Evolutionary conservation across 441 rosid genomes (phyloP).

Genomic region (Melastoma candidum): DNA sequence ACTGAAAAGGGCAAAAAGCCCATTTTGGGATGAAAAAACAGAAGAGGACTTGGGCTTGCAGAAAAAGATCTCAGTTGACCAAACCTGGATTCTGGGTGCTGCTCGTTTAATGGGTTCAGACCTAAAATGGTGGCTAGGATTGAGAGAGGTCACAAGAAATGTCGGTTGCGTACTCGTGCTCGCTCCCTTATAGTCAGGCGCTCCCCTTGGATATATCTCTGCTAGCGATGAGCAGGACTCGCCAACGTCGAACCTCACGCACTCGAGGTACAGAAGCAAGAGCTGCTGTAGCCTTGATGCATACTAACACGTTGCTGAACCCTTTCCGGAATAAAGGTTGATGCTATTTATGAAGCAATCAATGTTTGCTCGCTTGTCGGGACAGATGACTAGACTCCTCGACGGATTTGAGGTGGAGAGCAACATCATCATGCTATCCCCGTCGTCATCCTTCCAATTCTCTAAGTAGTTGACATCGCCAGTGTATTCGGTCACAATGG

Average conservation of each 20-base stretch:
- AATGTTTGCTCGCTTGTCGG: slow-evolving; percentile 44
- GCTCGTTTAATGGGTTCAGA: too few species aligned
- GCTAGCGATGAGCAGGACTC: slow-evolving; percentile 54
- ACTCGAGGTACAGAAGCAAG: slow-evolving; percentile 30
- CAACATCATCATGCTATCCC: slow-evolving; percentile 71
- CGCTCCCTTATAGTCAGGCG: slow-evolving; percentile 78
- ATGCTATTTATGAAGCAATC: slow-evolving; percentile 64
- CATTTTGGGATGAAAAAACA: too few species aligned
- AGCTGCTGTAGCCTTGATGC: neutral
- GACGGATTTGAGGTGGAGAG: slow-evolving; percentile 37
- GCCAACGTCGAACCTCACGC: slow-evolving; percentile 50
- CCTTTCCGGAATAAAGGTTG: slow-evolving; percentile 11
- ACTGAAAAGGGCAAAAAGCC: too few species aligned
- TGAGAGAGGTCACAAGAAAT: slow-evolving; percentile 44
- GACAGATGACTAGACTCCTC: slow-evolving; percentile 53
- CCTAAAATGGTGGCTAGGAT: too few species aligned
- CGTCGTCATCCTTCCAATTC: slow-evolving; percentile 47
- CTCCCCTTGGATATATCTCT: slow-evolving; percentile 51
- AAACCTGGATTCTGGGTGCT: too few species aligned
- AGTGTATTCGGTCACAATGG: slow-evolving; percentile 60
- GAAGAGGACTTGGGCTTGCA: too few species aligned
- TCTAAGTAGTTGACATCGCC: slow-evolving; percentile 75
- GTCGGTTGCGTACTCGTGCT: slow-evolving; percentile 88
- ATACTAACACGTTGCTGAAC: rapidly evolving
- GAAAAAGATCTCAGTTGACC: too few species aligned